Percentiles rank a stretch among this genome's conserved stretches.
Conservation (phyloP, 2,329 filamentous ascomycete species). For the Botrytis pseudocinerea region DNA sequence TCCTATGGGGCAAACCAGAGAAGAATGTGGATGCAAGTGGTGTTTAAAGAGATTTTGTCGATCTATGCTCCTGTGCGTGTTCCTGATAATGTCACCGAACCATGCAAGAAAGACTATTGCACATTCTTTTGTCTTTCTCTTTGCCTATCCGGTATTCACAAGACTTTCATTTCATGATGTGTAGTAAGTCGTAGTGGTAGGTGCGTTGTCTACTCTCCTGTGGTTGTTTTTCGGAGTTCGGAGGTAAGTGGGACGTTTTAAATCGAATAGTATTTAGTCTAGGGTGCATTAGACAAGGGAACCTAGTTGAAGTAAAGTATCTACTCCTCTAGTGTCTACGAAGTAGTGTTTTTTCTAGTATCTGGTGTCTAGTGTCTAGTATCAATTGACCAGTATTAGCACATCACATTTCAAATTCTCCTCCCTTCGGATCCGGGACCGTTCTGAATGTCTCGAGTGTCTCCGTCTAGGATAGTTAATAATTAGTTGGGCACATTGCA, state of each 20-base stretch:
- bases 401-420: neutral
- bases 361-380: neutral
- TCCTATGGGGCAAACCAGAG: neutral
- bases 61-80: neutral
- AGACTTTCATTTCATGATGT: neutral
- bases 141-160: neutral
- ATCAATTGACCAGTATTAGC: neutral
- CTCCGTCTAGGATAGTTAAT: neutral
- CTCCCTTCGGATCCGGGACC: neutral
- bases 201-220: neutral
- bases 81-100: neutral
- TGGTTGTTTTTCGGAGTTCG: constrained; percentile 16
- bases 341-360: neutral
- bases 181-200: neutral
- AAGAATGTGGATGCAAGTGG: neutral
- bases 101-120: neutral
- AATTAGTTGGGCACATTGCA: neutral
- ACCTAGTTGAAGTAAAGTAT: neutral
- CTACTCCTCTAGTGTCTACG: neutral
- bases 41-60: neutral
- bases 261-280: neutral
- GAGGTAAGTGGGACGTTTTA: constrained; percentile 3
- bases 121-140: neutral
- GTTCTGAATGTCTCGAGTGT: neutral
- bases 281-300: constrained; percentile 9